Base-by-base conservation (phyloP, 352 stramenopile species). In the Aphanomyces stellatus region DNA sequence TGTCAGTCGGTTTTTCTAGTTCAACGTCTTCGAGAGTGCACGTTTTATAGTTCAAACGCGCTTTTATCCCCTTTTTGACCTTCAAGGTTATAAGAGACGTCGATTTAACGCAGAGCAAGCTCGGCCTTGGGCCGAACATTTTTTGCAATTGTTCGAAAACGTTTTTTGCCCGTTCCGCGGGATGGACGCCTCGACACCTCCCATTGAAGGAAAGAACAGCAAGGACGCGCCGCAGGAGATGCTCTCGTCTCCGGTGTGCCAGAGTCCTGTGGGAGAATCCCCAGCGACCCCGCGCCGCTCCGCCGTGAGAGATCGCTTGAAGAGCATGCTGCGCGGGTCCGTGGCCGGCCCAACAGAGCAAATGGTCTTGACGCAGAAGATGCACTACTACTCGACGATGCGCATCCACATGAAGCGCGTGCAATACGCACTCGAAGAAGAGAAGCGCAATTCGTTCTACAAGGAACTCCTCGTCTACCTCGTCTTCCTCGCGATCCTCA, bases 371-470 rank as follows among this genome's bases (percentile, higher is more conserved):
- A 78, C 85, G 51, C 68, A 81, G 49, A 73, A 89, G 59, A 80
- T 89, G 41, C 76, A 76, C 19, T 69, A 83, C 63, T 90, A 88
- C 73, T 89, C 81, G 56, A 90, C 71, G n/a, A 89, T 90, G 81
- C 78, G 83, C 35, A 80, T 92, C 53, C 79, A 92, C 74, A 90
- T 92, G 81, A 92, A 90, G 69, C 80, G 82, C 64, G 83, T 90
- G 73, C 83, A 90, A 66, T 70, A 89, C 37, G 87, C 79, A 60
- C 73, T 90, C 27, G 81, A 91, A 69, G 81, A 90, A 60, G 83
- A 90, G 69, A 90, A 90, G 62, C 80, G 82, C 72, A 90, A 88
- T 72, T 87, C 86, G 56, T 90, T 90, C 46, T 91, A 91, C 77
- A 79, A 81, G 63, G 83, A 91, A 40, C 70, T 91, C 19, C 63